A percentile compares a stretch with the other conserved stretches of the same genome.
Evolutionary conservation across 1,284 basidiomycete species (phyloP).

Genomic region (Chalciporus sp.): DNA sequence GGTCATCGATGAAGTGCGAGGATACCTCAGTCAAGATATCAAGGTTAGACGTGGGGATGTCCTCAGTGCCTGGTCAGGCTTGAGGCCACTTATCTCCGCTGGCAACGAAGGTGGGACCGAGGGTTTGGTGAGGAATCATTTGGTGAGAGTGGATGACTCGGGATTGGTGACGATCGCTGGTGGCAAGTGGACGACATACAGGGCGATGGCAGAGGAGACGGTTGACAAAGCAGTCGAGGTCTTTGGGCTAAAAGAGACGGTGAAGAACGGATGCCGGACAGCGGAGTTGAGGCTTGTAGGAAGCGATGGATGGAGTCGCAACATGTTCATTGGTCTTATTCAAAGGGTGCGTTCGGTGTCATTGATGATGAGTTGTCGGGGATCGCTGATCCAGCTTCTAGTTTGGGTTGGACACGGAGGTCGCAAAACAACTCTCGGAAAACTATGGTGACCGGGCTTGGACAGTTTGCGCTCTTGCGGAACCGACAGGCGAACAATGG

Average conservation of each 20-base stretch:
- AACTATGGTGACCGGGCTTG: conserved; percentile 97
- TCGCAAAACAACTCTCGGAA: conserved; percentile 91
- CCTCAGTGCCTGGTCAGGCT: conserved; percentile 92
- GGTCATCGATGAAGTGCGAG: conserved; percentile 91
- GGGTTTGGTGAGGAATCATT: conserved; percentile 91
- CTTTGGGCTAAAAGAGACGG: conserved; percentile 65
- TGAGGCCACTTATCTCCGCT: conserved; percentile 89
- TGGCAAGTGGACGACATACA: conserved; percentile 99
- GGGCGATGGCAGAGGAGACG: conserved; percentile 96
- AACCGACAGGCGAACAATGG: conserved; percentile 80
- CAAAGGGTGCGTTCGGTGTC: conserved; percentile 64
- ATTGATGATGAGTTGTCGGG: neutral
- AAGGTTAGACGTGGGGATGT: conserved; percentile 95
- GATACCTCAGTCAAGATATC: conserved; percentile 91
- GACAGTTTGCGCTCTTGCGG: conserved; percentile 86
- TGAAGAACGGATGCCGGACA: conserved; percentile 75
- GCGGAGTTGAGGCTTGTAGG: conserved; percentile 84
- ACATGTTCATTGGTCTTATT: conserved; percentile 97
- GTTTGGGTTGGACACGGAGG: conserved; percentile 90
- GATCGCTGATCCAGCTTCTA: conserved; percentile 29
- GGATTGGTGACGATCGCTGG: conserved; percentile 95
- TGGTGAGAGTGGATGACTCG: conserved; percentile 83
- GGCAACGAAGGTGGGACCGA: conserved; percentile 69
- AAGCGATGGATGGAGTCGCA: conserved; percentile 93
- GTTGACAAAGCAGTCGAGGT: conserved; percentile 87